These are phyloP conservation scores for Rhodamnia argentea DNA, from an alignment of 345 rosid genomes.

Conservation along the genomic window DNA sequence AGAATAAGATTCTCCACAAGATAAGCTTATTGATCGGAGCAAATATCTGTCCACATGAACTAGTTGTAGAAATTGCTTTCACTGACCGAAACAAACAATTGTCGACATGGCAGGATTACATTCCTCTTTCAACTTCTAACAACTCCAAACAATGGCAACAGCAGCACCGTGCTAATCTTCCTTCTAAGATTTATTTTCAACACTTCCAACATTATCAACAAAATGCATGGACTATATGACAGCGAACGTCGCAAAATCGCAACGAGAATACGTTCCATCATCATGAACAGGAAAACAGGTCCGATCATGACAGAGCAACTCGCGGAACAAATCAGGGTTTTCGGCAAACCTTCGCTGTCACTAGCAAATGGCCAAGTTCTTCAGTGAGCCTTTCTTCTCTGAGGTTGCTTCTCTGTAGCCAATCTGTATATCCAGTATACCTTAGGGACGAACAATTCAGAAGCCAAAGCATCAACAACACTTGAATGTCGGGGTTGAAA, in stretches of 20 bases:
- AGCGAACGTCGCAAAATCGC: neutral
- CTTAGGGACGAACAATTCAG: conserved; percentile 10
- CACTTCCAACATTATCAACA: fast-evolving
- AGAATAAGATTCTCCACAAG: neutral
- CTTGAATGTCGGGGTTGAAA: neutral
- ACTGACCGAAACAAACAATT: neutral
- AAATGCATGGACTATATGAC: neutral
- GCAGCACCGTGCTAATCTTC: neutral
- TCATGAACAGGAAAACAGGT: neutral
- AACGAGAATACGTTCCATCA: neutral
- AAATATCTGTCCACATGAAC: neutral
- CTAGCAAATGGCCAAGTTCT: neutral
- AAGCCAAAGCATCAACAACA: neutral
- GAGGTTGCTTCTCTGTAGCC: conserved; percentile 63
- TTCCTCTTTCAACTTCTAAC: neutral
- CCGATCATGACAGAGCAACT: neutral
- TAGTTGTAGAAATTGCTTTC: neutral
- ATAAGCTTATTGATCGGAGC: neutral
- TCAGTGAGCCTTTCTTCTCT: conserved; percentile 64
- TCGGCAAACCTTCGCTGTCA: neutral
- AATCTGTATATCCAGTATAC: conserved; percentile 81
- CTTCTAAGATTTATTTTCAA: neutral
- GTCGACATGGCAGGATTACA: neutral
- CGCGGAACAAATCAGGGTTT: neutral
- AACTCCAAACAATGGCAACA: neutral